Base-by-base conservation (phyloP, 345 rosid genomes). In the Diplotaxis tenuifolia region DNA sequence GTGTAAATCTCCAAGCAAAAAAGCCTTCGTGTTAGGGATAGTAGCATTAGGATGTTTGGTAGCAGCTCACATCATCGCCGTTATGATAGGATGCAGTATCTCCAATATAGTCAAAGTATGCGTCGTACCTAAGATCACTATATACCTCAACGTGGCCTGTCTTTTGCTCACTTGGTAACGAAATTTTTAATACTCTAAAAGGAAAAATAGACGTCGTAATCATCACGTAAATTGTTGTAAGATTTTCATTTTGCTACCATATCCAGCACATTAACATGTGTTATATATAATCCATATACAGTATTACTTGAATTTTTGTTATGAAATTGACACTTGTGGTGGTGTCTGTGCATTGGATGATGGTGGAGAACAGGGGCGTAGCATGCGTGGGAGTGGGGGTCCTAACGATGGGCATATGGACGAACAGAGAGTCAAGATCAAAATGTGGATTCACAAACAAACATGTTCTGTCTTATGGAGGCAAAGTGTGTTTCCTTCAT, bases 1-100 rank as follows among this genome's bases (percentile, higher is more conserved):
- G 72, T 67, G 78, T 59, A 67, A 66, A 67, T 52, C 72, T 74
- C 78, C 78, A 57, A 74, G 78, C 61, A 6, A 49, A 34, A 50
- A 7, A 47, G 78, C 72, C 22, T 74, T 74, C 36, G 3, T 4
- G 61, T 59, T 67, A 11, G 78, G 72, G 61, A 49, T 67, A 31
- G 18, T 59, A 16, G 60, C 77, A 45, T 23, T 74, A 25, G 25
- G 28, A 20, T 66, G 65, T 65, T 67, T 74, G 21, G 20, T 20
- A 20, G 59, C 28, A 56, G 66, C 72, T 66, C 72, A 65, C 47
- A 4, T 66, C 23, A 31, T 65, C 15, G 71, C 71, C 23, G 29
- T 1, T 56, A 3, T 65, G 18, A 65, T 73, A 56, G 71, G 77
- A 56, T 65, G 65, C 49, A 25, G 22, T 63, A n/a, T 62, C 25